These are phyloP conservation scores for Ochetophila trinervis DNA, from an alignment of 306 rosid species.

Conservation along the genomic window DNA sequence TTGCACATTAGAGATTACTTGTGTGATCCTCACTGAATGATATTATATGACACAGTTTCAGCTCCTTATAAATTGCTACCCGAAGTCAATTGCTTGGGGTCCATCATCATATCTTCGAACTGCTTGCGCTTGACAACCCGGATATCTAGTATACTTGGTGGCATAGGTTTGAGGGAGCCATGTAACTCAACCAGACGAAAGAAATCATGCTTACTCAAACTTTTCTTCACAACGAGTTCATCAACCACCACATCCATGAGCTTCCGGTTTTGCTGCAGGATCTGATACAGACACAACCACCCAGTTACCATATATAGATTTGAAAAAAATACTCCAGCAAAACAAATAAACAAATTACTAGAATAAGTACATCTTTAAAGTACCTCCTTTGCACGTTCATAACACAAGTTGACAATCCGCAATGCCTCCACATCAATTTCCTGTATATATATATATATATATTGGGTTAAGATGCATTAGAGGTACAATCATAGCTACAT, in stretches of 20 bases:
- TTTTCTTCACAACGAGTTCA: conserved; percentile 80
- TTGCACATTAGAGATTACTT: too few relatives aligned
- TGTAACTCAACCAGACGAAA: conserved; percentile 62
- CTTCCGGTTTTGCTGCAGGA: conserved; percentile 56
- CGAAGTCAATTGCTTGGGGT: conserved; percentile 31
- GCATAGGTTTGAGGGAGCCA: conserved; percentile 58
- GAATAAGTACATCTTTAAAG: not conserved
- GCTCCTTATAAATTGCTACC: conserved; percentile 26
- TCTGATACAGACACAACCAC: conserved; percentile 49
- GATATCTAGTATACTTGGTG: conserved; percentile 64
- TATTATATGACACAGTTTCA: not conserved
- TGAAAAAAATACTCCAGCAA: not conserved
- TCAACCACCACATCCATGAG: conserved; percentile 79
- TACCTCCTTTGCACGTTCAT: conserved; percentile 91
- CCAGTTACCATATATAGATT: conserved; percentile 2
- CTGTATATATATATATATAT: conserved; percentile 41
- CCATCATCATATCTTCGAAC: conserved; percentile 42
- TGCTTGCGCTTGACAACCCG: conserved; percentile 55
- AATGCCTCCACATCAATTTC: conserved; percentile 79
- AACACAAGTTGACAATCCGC: conserved; percentile 59
- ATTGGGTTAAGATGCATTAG: conserved; percentile 1
- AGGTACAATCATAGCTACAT: too few relatives aligned
- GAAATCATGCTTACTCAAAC: conserved; percentile 72
- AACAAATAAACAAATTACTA: not conserved
- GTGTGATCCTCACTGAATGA: too few relatives aligned